Evolutionary conservation across 192 early-diverging fungal genomes (phyloP).

Genomic region (Coemansia umbellata): DNA sequence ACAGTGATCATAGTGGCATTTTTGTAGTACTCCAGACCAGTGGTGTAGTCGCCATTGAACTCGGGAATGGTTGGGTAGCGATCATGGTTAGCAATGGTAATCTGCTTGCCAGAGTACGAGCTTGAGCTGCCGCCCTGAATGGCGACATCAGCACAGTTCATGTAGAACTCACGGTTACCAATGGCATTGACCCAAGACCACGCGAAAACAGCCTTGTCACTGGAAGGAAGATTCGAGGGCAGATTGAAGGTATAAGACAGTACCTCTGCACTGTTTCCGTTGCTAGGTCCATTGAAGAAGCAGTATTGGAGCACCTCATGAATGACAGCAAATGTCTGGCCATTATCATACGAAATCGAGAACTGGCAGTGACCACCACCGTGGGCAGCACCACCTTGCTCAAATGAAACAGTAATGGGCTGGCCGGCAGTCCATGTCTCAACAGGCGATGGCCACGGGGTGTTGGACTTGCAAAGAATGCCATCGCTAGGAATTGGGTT

Average conservation of each 20-base stretch:
- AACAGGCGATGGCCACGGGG: constrained; percentile 23
- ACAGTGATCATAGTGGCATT: constrained; percentile 31
- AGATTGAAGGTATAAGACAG: constrained; percentile 49
- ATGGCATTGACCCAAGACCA: constrained; percentile 74
- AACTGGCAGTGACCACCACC: constrained; percentile 60
- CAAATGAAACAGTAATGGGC: constrained; percentile 34
- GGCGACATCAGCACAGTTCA: constrained; percentile 70
- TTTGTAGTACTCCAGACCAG: constrained; percentile 28
- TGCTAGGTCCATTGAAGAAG: constrained; percentile 19
- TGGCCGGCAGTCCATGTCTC: constrained; percentile 43
- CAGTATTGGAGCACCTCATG: constrained; percentile 51
- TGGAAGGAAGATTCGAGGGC: constrained; percentile 49
- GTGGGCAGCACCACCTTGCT: constrained; percentile 29
- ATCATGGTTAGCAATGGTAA: constrained; percentile 56
- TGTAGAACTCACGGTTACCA: constrained; percentile 71
- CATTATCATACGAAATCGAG: constrained; percentile 54
- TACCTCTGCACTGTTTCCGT: constrained; percentile 7
- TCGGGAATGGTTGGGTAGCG: constrained; percentile 53
- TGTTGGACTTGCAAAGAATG: constrained; percentile 44
- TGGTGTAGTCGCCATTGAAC: constrained; percentile 40
- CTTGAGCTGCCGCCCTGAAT: constrained; percentile 40
- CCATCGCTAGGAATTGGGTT: constrained; percentile 26
- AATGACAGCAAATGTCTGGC: constrained; percentile 52
- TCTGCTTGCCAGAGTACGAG: constrained; percentile 49
- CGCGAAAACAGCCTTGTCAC: constrained; percentile 46